Percentiles rank a stretch among this genome's conserved stretches.
These are phyloP conservation scores for Arachnomyces sp. DNA, from an alignment of 2,329 filamentous ascomycete species.

Conservation along the genomic window DNA sequence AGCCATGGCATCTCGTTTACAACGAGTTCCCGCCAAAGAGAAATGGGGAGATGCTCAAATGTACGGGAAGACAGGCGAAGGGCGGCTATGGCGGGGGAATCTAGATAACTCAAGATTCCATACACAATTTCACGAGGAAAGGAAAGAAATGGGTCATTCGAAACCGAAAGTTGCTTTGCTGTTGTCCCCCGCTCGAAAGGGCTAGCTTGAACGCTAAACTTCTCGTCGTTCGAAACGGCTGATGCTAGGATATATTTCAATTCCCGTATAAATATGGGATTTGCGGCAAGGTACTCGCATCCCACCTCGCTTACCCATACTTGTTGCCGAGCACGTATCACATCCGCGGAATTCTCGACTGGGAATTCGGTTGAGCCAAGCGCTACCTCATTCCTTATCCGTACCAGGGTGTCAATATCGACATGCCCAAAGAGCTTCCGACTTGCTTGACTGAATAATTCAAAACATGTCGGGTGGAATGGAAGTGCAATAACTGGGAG, in stretches of 20 bases:
- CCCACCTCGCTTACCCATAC: constrained; percentile 11
- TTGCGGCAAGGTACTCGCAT: constrained; percentile 16
- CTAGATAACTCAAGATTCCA: constrained; percentile 13
- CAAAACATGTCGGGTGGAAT: constrained; percentile 15
- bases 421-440: background rate
- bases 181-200: background rate
- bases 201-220: constrained; percentile 4
- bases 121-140: constrained; percentile 16
- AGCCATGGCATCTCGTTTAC: constrained; percentile 19
- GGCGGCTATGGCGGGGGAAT: constrained; percentile 15
- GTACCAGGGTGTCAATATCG: constrained; percentile 3
- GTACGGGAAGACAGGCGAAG: constrained; percentile 15
- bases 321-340: background rate
- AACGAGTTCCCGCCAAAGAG: constrained; percentile 15
- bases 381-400: background rate
- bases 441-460: constrained; percentile 10
- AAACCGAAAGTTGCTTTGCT: background rate
- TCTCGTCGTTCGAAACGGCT: constrained; percentile 1
- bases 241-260: constrained; percentile 9
- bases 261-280: constrained; percentile 17
- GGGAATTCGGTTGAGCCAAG: background rate
- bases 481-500: background rate
- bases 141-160: constrained; percentile 13
- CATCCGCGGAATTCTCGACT: background rate
- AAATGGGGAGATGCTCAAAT: constrained; percentile 15